These are phyloP conservation scores for Kwoniella sp. DNA, from an alignment of 768 basidiomycete species.

Conservation along the genomic window DNA sequence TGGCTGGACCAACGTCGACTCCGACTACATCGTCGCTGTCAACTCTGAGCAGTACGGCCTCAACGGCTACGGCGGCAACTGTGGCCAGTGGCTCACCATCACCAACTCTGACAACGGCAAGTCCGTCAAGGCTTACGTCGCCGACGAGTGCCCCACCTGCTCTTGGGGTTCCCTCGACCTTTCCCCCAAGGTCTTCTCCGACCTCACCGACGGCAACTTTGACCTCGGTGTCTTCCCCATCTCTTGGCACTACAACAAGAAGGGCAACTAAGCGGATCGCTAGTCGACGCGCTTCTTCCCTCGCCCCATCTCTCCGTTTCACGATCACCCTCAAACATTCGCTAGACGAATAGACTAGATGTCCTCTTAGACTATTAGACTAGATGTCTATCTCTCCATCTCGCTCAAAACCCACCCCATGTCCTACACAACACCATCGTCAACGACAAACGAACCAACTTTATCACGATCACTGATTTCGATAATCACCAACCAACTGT, in stretches of 20 bases:
- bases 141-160: slow-evolving; percentile 53
- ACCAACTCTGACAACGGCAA: slow-evolving; percentile 50
- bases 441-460: slow-evolving; percentile 15
- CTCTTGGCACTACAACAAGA: slow-evolving; percentile 41
- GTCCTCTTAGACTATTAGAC: not conserved
- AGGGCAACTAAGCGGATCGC: slow-evolving; percentile 21
- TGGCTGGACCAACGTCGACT: slow-evolving; percentile 36
- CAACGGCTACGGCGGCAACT: slow-evolving; percentile 34
- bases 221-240: slow-evolving; percentile 42
- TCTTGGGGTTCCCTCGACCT: slow-evolving; percentile 46
- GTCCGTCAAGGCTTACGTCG: slow-evolving; percentile 37
- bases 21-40: slow-evolving; percentile 45
- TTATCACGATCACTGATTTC: slow-evolving; percentile 14
- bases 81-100: slow-evolving; percentile 44
- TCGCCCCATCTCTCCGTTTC: not conserved
- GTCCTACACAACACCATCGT: not conserved
- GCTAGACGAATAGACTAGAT: slow-evolving; percentile 3
- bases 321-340: not conserved
- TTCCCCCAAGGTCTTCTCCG: slow-evolving; percentile 41
- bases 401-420: not conserved
- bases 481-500: slow-evolving; percentile 11
- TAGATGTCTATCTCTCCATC: not conserved
- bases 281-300: not conserved
- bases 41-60: slow-evolving; percentile 38
- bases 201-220: slow-evolving; percentile 31